Conservation (phyloP, 2,329 filamentous ascomycete genomes). For the Aspergillus sp. region DNA sequence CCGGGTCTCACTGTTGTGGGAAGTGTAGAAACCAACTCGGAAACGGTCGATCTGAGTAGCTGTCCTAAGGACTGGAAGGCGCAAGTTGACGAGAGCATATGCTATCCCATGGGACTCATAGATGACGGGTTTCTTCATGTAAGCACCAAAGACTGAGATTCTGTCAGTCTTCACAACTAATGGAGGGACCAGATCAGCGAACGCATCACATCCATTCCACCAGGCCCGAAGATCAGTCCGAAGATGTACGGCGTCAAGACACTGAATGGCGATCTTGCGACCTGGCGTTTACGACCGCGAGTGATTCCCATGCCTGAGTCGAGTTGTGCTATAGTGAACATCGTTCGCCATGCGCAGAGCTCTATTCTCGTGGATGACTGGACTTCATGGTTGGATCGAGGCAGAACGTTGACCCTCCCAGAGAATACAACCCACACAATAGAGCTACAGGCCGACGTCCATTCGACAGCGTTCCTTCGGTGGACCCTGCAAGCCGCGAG, state of each 20-base stretch:
- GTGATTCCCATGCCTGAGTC: conserved; percentile 35
- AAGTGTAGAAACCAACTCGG: conserved; percentile 9
- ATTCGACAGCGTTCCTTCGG: conserved; percentile 23
- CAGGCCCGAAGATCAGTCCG: conserved; percentile 8
- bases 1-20: conserved; percentile 30
- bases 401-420: conserved; percentile 7
- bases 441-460: conserved; percentile 21
- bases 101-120: conserved; percentile 24
- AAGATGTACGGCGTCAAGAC: conserved; percentile 30
- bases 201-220: conserved; percentile 10
- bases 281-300: conserved; percentile 40
- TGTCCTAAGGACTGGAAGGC: conserved; percentile 16
- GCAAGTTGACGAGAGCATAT: conserved; percentile 16
- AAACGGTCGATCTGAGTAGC: conserved; percentile 12
- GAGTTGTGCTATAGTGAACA: conserved; percentile 17
- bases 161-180: not conserved
- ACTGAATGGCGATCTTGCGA: conserved; percentile 38
- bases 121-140: conserved; percentile 45
- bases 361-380: conserved; percentile 3
- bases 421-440: conserved; percentile 14
- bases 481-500: conserved; percentile 20
- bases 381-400: conserved; percentile 6
- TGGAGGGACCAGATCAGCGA: conserved; percentile 19
- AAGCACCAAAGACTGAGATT: not conserved
- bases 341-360: conserved; percentile 22